These are phyloP conservation scores for Globisporangium uncinulatum DNA, from an alignment of 352 stramenopile species.

Conservation along the genomic window DNA sequence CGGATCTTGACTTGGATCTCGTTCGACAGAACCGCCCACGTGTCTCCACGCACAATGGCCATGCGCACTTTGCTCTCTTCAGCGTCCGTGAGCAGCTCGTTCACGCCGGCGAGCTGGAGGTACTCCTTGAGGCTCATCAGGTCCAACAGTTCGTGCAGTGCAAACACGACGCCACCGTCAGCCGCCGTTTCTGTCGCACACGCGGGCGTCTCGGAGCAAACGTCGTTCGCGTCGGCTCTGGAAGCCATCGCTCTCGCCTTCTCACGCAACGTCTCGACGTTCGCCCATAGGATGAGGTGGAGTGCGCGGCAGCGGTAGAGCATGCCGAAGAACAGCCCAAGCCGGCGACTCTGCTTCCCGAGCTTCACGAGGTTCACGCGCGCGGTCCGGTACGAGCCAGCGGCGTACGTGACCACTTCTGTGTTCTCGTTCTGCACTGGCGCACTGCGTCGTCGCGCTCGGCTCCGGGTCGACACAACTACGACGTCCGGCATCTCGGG, in stretches of 20 bases:
- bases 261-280: slow-evolving; percentile 20
- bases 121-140: slow-evolving; percentile 62
- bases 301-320: slow-evolving; percentile 63
- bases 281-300: slow-evolving; percentile 63
- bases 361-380: slow-evolving; percentile 49
- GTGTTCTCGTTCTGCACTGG: slow-evolving; percentile 26
- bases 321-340: slow-evolving; percentile 72
- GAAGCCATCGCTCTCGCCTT: slow-evolving; percentile 1
- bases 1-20: slow-evolving; percentile 51
- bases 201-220: not conserved
- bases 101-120: slow-evolving; percentile 64
- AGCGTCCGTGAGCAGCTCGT: slow-evolving; percentile 47
- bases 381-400: slow-evolving; percentile 56
- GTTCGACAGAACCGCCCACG: slow-evolving; percentile 42
- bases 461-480: slow-evolving; percentile 45
- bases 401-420: slow-evolving; percentile 62
- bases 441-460: slow-evolving; percentile 12
- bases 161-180: slow-evolving; percentile 32
- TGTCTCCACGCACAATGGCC: slow-evolving; percentile 30
- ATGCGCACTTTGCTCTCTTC: slow-evolving; percentile 57
- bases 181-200: not conserved
- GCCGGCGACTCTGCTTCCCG: slow-evolving; percentile 61
- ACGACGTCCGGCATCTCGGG: slow-evolving; percentile 47
- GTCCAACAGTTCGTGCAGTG: slow-evolving; percentile 66
- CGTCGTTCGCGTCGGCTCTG: not conserved